Conservation (phyloP, 2,329 filamentous ascomycete genomes). For the Phaeosphaeria sp. region DNA sequence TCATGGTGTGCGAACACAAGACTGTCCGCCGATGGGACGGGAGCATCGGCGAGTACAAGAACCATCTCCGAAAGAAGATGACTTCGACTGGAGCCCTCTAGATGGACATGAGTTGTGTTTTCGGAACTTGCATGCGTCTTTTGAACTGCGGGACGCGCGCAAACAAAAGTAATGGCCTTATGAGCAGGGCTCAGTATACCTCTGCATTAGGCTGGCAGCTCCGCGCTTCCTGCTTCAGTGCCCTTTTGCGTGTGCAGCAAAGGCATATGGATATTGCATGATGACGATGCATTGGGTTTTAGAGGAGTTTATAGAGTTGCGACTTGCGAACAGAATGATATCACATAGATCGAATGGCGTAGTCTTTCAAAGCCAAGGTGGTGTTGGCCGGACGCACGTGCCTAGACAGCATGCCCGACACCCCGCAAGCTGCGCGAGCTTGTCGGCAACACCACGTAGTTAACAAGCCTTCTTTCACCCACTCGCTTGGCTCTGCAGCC, state of each 20-base stretch:
- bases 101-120: slow-evolving; percentile 15
- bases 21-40: slow-evolving; percentile 90
- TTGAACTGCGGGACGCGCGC: slow-evolving; percentile 32
- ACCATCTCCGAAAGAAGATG: slow-evolving; percentile 99
- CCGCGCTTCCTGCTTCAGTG: slow-evolving; percentile 43
- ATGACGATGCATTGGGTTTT: slow-evolving; percentile 47
- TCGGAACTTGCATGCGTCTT: slow-evolving; percentile 35
- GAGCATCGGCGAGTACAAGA: slow-evolving; percentile 93
- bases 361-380: not conserved
- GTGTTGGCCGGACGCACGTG: not conserved
- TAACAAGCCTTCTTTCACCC: not conserved
- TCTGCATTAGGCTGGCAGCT: slow-evolving; percentile 44
- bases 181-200: slow-evolving; percentile 38
- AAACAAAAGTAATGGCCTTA: slow-evolving; percentile 38
- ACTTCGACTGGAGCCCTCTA: slow-evolving; percentile 82
- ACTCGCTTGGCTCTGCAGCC: not conserved
- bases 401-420: slow-evolving; percentile 18
- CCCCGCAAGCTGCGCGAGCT: slow-evolving; percentile 20
- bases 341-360: slow-evolving; percentile 24
- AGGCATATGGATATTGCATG: slow-evolving; percentile 42
- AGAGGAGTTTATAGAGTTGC: slow-evolving; percentile 48
- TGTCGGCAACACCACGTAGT: not conserved
- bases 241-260: slow-evolving; percentile 35
- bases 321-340: slow-evolving; percentile 44
- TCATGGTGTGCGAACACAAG: slow-evolving; percentile 98